A percentile compares a stretch with the other conserved stretches of the same genome.
Conservation (phyloP, 257 asterid genomes). For the Solanum pinnatisectum region DNA sequence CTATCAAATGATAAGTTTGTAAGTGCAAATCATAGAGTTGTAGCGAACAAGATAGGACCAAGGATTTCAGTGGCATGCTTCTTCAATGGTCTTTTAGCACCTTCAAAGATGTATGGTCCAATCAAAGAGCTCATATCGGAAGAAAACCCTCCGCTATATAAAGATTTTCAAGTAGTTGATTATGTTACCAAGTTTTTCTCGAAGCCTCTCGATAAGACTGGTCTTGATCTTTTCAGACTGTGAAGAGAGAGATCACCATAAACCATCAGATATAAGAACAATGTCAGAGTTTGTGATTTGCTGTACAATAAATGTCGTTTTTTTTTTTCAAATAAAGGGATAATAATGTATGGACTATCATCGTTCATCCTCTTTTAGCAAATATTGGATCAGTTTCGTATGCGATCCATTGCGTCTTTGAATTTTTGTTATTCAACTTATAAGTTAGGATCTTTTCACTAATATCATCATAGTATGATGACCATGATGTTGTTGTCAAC, state of each 20-base stretch:
- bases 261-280: background rate
- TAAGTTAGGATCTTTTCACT: background rate
- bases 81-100: conserved; percentile 20
- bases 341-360: background rate
- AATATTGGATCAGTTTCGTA: no score
- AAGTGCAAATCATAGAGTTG: conserved; percentile 53
- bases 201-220: conserved; percentile 32
- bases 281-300: background rate
- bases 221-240: conserved; percentile 40
- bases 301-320: no score
- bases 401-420: background rate
- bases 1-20: conserved; percentile 50
- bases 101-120: conserved; percentile 35
- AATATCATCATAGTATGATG: background rate
- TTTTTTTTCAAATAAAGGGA: background rate
- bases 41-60: conserved; percentile 46
- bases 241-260: background rate
- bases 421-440: background rate
- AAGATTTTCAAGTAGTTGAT: conserved; percentile 35
- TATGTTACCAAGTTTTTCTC: conserved; percentile 25
- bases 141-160: conserved; percentile 20
- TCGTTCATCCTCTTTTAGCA: background rate
- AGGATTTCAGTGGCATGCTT: conserved; percentile 62
- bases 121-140: conserved; percentile 43
- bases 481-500: background rate